phyloP scores from a whole-genome alignment of 2,329 filamentous ascomycete species.

The Arthrobotrys conoides region DNA sequence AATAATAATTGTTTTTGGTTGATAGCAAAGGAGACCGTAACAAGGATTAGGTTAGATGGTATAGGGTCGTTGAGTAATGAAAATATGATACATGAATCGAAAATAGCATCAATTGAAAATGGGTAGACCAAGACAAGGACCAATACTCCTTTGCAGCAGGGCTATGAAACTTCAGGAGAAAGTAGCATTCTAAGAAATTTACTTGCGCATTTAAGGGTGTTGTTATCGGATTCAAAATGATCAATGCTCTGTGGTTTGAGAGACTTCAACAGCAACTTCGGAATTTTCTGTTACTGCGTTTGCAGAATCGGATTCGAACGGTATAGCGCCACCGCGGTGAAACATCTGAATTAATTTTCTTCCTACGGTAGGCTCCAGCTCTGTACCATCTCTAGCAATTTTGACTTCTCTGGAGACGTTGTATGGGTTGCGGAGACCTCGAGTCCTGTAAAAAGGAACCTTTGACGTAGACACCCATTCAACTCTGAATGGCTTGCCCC shows the following conservation, averaged over 20 bases:
- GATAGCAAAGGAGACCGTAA: constrained; percentile 20
- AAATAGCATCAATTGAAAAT: constrained; percentile 7
- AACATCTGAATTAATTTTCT: constrained; percentile 84
- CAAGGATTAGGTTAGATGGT: constrained; percentile 41
- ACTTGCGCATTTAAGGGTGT: not conserved
- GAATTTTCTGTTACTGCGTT: constrained; percentile 9
- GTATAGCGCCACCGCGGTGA: constrained; percentile 69
- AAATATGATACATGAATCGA: constrained; percentile 57
- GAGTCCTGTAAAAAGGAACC: constrained; percentile 88
- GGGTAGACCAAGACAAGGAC: not conserved
- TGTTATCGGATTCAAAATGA: not conserved
- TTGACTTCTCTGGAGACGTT: constrained; percentile 96
- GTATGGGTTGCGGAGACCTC: constrained; percentile 91
- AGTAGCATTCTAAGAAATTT: not conserved
- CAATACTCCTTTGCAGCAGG: constrained; percentile 22
- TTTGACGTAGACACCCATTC: constrained; percentile 89
- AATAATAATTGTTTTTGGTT: constrained; percentile 7
- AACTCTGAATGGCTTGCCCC: constrained; percentile 91
- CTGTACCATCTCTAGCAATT: constrained; percentile 93
- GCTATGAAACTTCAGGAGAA: constrained; percentile 21
- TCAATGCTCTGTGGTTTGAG: constrained; percentile 27
- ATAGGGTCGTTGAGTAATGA: constrained; percentile 14
- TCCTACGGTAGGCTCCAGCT: constrained; percentile 87
- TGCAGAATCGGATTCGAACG: constrained; percentile 47
- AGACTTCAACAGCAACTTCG: constrained; percentile 3